Evolutionary conservation across 2,329 filamentous ascomycete genomes (phyloP), one percentile per base, ranked within the genome.

Genomic region (Curvularia hawaiiensis): DNA sequence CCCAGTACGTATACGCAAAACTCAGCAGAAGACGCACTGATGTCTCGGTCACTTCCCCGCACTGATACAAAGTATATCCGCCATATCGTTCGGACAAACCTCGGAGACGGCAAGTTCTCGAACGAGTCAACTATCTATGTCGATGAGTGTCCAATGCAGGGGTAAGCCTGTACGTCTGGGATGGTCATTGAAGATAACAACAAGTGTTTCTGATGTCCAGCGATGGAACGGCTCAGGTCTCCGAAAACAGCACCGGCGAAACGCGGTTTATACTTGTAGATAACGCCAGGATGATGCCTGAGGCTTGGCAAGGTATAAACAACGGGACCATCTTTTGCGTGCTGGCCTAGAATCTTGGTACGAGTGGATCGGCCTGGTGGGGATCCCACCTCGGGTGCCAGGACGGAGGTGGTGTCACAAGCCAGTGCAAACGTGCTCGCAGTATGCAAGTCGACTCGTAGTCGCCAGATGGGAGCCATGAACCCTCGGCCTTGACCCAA

Each of bases 331-430:
- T 46, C 33, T 47, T 33, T 46, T 50, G 39, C 38, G 24, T 45
- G 50, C 44, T 54, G 45, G 51, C 43, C 35, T 46, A 41, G 41
- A 40, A 40, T 49, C 46, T 33, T 50, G 51, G 55, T 58, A 41
- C 26, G 24, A 16, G 39, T 50, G 40, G 51, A 43, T 24, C 14
- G 14, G 43, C 18, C 20, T 28, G 30, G 43, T 38, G 20, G 44
- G 38, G 47, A 48, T 43, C 43, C 20, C 28, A 31, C 20, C 20
- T 11, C 22, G 41, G 12, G 26, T 35, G n/a, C 40, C 14, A 9
- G 28, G 7, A 22, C 10, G 6, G 20, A 7, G 11, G 30, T 33
- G 45, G 5, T 54, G 45, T 26, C 12, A 18, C 5, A 3, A 26
- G 39, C 28, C 18, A 33, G n/a, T 39, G 31, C n/a, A 49, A 22